Evolutionary conservation across 768 basidiomycete genomes (phyloP).

Genomic region (Lactarius quietus): DNA sequence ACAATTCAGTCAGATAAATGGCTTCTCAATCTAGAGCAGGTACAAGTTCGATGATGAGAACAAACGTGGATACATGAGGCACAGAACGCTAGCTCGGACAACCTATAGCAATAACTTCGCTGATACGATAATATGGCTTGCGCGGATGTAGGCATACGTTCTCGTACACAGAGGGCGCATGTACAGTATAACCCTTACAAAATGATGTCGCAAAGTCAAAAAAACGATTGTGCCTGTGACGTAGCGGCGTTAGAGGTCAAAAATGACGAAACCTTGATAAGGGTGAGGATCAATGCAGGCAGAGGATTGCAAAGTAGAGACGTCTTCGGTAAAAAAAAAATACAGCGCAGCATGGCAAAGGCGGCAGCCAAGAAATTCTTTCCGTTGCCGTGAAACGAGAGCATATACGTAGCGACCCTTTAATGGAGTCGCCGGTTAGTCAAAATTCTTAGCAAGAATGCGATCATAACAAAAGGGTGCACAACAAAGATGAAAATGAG

Average conservation of each 20-base stretch:
- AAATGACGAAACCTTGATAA: conserved; percentile 13
- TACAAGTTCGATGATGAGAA: background rate
- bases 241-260: background rate
- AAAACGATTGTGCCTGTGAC: conserved; percentile 21
- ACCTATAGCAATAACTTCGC: conserved; percentile 14
- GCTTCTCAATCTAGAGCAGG: background rate
- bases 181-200: background rate
- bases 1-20: background rate
- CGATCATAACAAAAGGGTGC: background rate
- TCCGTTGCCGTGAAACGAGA: conserved; percentile 3
- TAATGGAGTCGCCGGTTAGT: background rate
- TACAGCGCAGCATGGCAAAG: background rate
- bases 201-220: background rate
- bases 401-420: background rate
- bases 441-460: background rate
- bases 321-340: background rate
- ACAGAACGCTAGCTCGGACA: background rate
- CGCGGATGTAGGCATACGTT: background rate
- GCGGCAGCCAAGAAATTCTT: background rate
- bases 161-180: background rate
- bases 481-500: conserved; percentile 6
- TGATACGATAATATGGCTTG: background rate
- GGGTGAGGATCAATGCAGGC: background rate
- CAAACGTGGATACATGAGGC: background rate
- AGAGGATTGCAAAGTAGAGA: background rate